Percentiles rank a stretch among this genome's conserved stretches.
Conservation (phyloP, 2,329 filamentous ascomycete genomes). For the Phyllosticta capitalensis region DNA sequence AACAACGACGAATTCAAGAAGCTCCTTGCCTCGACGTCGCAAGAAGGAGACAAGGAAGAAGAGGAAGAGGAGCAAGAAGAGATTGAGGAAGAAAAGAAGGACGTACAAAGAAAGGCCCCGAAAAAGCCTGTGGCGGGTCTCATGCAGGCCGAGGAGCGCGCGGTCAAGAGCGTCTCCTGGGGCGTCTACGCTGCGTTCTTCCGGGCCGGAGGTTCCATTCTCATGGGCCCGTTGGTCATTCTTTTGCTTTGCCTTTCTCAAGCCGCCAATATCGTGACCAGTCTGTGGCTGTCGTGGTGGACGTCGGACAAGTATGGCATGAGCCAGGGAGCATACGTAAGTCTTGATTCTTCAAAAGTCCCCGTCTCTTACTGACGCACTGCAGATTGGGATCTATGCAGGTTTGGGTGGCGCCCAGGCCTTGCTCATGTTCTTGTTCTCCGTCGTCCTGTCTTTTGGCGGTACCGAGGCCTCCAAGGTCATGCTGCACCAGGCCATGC, state of each 20-base stretch:
- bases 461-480: conserved; percentile 74
- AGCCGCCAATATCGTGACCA: conserved; percentile 76
- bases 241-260: conserved; percentile 62
- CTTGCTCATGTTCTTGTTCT: conserved; percentile 69
- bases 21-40: conserved; percentile 71
- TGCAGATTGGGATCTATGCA: conserved; percentile 55
- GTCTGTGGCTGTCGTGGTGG: conserved; percentile 92
- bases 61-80: conserved; percentile 42
- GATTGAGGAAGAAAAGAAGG: conserved; percentile 49
- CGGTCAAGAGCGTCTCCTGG: conserved; percentile 69
- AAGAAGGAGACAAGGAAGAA: conserved; percentile 43
- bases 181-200: conserved; percentile 71
- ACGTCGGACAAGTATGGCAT: conserved; percentile 67
- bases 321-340: conserved; percentile 61
- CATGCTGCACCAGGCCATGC: conserved; percentile 74
- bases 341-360: conserved; percentile 26
- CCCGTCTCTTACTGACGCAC: conserved; percentile 16
- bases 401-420: conserved; percentile 64
- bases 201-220: conserved; percentile 59
- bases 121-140: conserved; percentile 39
- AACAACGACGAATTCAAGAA: conserved; percentile 68
- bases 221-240: conserved; percentile 57
- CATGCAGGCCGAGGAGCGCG: conserved; percentile 67
- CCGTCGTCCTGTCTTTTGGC: conserved; percentile 64
- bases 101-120: conserved; percentile 43